Percentiles rank a stretch among this genome's conserved stretches.
Evolutionary conservation across 106 monocot genomes (phyloP).

Genomic region (Amphibolis antarctica): DNA sequence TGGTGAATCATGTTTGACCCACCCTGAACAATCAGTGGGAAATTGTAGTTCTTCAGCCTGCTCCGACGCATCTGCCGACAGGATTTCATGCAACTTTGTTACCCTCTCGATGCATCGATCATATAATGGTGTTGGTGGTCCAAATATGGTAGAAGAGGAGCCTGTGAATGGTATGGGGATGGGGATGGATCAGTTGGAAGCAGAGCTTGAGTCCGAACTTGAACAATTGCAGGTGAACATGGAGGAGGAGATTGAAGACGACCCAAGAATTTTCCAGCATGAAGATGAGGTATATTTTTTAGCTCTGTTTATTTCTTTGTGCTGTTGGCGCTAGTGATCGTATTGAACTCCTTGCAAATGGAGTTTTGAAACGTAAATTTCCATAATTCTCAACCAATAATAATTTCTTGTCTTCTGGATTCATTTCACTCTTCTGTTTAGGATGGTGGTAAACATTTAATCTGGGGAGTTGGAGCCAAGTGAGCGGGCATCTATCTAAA

Average conservation of each 20-base stretch:
- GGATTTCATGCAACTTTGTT: conserved; percentile 11
- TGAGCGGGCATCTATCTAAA: too few relatives aligned
- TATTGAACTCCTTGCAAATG: too few relatives aligned
- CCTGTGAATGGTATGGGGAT: not conserved
- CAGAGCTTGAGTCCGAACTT: conserved; percentile 63
- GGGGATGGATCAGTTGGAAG: conserved; percentile 47
- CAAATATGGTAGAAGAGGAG: not conserved
- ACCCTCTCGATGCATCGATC: conserved; percentile 5
- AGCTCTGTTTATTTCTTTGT: too few relatives aligned
- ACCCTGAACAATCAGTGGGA: conserved; percentile 16
- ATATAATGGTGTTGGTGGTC: conserved; percentile 4
- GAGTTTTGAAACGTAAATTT: too few relatives aligned
- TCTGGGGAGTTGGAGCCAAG: too few relatives aligned
- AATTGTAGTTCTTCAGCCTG: conserved; percentile 4
- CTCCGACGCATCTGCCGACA: conserved; percentile 18
- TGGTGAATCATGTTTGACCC: not conserved
- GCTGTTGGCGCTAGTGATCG: too few relatives aligned
- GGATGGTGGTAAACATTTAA: too few relatives aligned
- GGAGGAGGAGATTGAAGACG: conserved; percentile 16
- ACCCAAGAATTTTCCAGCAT: conserved; percentile 7
- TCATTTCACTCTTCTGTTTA: not conserved
- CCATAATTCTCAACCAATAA: too few relatives aligned
- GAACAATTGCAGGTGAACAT: conserved; percentile 30
- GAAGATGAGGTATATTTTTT: conserved; percentile 31
- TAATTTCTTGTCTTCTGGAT: too few relatives aligned